Evolutionary conservation across 2,329 filamentous ascomycete species (phyloP), one percentile per base, ranked within the genome.

Genomic region (Pochonia chlamydosporia): DNA sequence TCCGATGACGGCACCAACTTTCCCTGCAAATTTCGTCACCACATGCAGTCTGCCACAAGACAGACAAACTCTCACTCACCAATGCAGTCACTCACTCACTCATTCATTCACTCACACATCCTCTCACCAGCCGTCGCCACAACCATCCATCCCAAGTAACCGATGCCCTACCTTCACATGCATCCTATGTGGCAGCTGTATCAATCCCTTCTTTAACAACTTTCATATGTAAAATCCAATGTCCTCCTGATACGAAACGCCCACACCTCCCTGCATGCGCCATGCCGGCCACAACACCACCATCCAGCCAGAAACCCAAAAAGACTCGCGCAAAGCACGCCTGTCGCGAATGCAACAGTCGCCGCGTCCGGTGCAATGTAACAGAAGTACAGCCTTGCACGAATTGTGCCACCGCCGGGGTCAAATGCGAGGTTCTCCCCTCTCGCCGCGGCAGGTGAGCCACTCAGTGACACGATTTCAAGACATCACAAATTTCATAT

Each of bases 331-430:
- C 64, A 6, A 65, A 64, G 46, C 64, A 63, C 44, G 64, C 63
- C 18, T 66, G 64, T 48, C 59, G 61, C 39, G 54, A 59, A 40
- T 67, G 64, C 56, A 65, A 67, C 52, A 49, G 56, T 30, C 58
- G 64, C 8, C 57, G 64, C 10, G 62, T 67, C 36, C 58, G 57
- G n/a, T 67, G 64, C 55, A 59, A 67, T 52, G 63, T 66, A 39
- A 65, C 55, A 23, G 62, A 66, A 46, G 49, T 47, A 16, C 56
- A 62, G 33, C 64, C 64, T 11, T 67, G 64, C 51, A 49, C 56
- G 18, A 66, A 67, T 25, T 67, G 64, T 45, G 47, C 49, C 25
- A 35, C 50, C 6, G 54, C 61, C 3, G 55, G 58, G 2, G 56
- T 49, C 3, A 48, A 44, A 4, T 67, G 64, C 45, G 61, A 66